Percentiles rank a stretch among this genome's conserved stretches.
phyloP scores from a whole-genome alignment of 129 eudicot genomes.

The Pittosporum tobira region DNA sequence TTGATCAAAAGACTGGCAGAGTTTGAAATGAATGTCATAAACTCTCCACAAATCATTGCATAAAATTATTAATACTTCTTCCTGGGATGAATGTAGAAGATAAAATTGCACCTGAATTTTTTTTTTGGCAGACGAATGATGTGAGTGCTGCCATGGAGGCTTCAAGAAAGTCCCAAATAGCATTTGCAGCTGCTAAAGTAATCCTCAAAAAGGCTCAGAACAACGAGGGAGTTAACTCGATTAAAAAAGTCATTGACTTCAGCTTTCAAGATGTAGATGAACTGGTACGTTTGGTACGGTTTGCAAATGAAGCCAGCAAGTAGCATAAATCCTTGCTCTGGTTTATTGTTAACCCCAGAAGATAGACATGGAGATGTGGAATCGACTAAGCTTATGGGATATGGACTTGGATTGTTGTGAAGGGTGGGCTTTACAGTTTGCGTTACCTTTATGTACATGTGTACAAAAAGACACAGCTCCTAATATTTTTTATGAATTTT shows the following conservation, averaged over 20 bases:
- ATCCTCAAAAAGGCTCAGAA: slow-evolving; percentile 40
- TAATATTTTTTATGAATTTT: slow-evolving; percentile 16
- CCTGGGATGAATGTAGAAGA: not conserved
- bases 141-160: slow-evolving; percentile 89
- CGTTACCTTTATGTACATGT: slow-evolving; percentile 37
- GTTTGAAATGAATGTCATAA: not conserved
- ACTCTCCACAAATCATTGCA: not conserved
- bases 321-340: slow-evolving; percentile 32
- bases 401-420: slow-evolving; percentile 17
- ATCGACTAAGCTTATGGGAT: not conserved
- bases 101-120: not conserved
- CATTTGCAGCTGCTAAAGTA: slow-evolving; percentile 45
- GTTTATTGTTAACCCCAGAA: slow-evolving; percentile 23
- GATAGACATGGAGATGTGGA: not conserved
- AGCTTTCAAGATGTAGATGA: slow-evolving; percentile 81
- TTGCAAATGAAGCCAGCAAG: slow-evolving; percentile 50
- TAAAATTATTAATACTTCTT: not conserved
- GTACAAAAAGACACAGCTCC: slow-evolving; percentile 51
- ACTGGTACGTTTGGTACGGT: slow-evolving; percentile 50
- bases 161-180: slow-evolving; percentile 42
- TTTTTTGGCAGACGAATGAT: slow-evolving; percentile 56
- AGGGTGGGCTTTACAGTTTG: slow-evolving; percentile 18
- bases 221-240: slow-evolving; percentile 40
- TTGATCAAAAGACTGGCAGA: not conserved
- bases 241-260: slow-evolving; percentile 68